Base-by-base conservation (phyloP, 169 alveolate species). In the Plasmodium relictum region DNA sequence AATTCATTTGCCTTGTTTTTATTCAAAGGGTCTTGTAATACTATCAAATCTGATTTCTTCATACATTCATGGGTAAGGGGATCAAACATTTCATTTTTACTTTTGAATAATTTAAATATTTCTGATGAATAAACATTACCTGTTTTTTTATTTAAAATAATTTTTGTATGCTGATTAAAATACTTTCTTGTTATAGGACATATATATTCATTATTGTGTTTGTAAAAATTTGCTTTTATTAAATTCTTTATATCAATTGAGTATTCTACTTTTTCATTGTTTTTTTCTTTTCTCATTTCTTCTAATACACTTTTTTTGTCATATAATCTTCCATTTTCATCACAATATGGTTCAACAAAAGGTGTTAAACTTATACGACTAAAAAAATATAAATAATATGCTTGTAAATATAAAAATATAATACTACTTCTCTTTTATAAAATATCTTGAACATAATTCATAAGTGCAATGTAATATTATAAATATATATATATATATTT, bases 161-260 rank as follows among this genome's bases (percentile, higher is more conserved):
- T 96, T 74, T 96, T 97, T 24, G 98, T 89, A 89, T 94, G 93
- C 20, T 96, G 94, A 20, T 96, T 96, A 90, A 97, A 97, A 63
- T 93, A 95, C 88, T 97, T 97, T 74, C 92, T 93, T 14, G 99
- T 95, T 41, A 97, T 88, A 9, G 99, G 99, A 91, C 99, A 97
- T 91, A 97, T 98, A 69, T 93, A 97, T 71, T 96, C 95, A 62
- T 95, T 97, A 61, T 95, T 61, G 12, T 92, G 73, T 63, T 92
- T 90, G 68, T 97, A 86, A 42, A 97, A 95, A 31, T 89, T 92
- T 2, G 97, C 98, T 41, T 96, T 97, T 26, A 97, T 96, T 12
- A 99, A 98, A 73, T 96, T 95, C 73, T 92, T 90, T 48, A 93
- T 93, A 76, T 92, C 86, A 59, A 69, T 37, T 16, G 39, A 39